Conservation (phyloP, 2,329 filamentous ascomycete species). For the Incumbomyces lentus region DNA sequence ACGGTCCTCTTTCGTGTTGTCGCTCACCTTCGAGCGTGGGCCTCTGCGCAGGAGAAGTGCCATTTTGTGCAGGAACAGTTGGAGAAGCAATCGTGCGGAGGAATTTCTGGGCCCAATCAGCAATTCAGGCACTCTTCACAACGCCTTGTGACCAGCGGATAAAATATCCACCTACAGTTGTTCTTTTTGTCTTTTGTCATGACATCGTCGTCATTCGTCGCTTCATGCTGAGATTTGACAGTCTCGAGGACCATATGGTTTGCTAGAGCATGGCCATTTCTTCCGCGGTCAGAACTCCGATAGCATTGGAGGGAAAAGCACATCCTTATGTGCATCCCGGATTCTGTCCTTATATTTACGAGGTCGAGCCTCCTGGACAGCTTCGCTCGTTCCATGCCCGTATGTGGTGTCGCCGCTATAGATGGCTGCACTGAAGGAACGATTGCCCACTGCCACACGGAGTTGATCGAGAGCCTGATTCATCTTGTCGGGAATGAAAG, state of each 20-base stretch:
- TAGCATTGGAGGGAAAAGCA: conserved; percentile 43
- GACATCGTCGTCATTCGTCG: not conserved
- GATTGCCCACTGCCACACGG: conserved; percentile 53
- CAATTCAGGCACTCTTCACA: not conserved
- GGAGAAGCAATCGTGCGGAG: not conserved
- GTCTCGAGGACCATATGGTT: not conserved
- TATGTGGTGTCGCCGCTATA: conserved; percentile 60
- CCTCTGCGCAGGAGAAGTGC: too few relatives aligned
- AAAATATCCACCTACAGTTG: not conserved
- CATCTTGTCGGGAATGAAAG: conserved; percentile 78
- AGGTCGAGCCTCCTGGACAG: conserved; percentile 18
- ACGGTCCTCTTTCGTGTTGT: too few relatives aligned
- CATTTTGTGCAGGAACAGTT: conserved; percentile 3
- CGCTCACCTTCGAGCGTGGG: too few relatives aligned
- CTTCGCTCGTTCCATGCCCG: conserved; percentile 40
- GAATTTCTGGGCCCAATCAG: not conserved
- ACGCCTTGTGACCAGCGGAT: conserved; percentile 6
- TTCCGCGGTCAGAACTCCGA: conserved; percentile 5
- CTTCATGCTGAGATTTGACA: not conserved
- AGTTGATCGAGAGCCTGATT: conserved; percentile 63
- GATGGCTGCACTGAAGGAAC: conserved; percentile 53
- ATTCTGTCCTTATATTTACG: conserved; percentile 23
- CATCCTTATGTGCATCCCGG: conserved; percentile 26
- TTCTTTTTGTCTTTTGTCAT: not conserved
- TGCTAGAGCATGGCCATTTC: not conserved